Evolutionary conservation across 805 yeast species (phyloP).

Genomic region (Wickerhamomyces strasburgensis): DNA sequence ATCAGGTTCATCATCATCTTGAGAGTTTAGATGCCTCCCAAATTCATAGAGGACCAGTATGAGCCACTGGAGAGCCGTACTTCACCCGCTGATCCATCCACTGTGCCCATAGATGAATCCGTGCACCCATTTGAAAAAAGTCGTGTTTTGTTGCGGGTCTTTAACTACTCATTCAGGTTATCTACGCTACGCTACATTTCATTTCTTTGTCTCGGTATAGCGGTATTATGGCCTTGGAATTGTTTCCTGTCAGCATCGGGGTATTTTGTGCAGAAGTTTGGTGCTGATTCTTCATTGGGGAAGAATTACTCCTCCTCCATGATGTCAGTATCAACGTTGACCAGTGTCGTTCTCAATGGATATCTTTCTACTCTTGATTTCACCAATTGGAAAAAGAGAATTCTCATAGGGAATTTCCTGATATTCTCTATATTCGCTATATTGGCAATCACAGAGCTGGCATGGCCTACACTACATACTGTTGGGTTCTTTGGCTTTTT

Average conservation of each 20-base stretch:
- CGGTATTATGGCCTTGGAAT: conserved; percentile 96
- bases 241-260: conserved; percentile 82
- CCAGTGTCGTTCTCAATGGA: conserved; percentile 55
- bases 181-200: conserved; percentile 39
- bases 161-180: neutral
- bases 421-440: conserved; percentile 52
- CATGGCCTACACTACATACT: conserved; percentile 17
- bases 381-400: conserved; percentile 34
- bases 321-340: conserved; percentile 80
- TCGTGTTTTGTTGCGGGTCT: neutral
- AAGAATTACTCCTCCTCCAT: conserved; percentile 70
- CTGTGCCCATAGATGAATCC: no score
- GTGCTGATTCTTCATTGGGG: conserved; percentile 44
- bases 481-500: conserved; percentile 39
- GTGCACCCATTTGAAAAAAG: no score
- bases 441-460: conserved; percentile 20
- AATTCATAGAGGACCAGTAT: neutral
- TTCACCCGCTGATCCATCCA: no score
- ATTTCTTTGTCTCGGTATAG: conserved; percentile 65
- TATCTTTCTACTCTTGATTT: conserved; percentile 62
- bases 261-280: conserved; percentile 58
- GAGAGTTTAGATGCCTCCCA: neutral
- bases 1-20: no score
- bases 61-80: neutral
- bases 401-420: conserved; percentile 53